Evolutionary conservation across 768 basidiomycete species (phyloP).

Genomic region (Chalciporus chontae): DNA sequence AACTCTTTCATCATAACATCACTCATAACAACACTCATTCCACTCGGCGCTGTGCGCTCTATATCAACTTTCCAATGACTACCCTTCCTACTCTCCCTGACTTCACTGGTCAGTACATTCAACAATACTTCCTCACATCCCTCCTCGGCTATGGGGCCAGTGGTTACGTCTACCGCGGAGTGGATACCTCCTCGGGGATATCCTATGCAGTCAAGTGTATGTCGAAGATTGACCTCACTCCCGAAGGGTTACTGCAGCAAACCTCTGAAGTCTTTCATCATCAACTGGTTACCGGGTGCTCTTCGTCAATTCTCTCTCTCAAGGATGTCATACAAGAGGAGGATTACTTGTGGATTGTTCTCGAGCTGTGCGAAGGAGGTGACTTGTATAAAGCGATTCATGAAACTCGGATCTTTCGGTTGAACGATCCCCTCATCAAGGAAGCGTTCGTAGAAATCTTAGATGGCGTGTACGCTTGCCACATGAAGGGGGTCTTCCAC

Average conservation of each 20-base stretch:
- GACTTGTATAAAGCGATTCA: slow-evolving; percentile 77
- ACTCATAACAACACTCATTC: no score
- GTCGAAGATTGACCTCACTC: slow-evolving; percentile 50
- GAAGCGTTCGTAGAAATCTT: slow-evolving; percentile 73
- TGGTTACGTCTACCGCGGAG: slow-evolving; percentile 72
- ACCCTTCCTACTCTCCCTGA: slow-evolving; percentile 46
- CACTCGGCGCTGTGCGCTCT: no score
- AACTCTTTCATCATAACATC: no score
- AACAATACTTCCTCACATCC: slow-evolving; percentile 58
- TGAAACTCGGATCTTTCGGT: slow-evolving; percentile 46
- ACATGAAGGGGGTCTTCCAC: slow-evolving; percentile 69
- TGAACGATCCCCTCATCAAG: slow-evolving; percentile 61
- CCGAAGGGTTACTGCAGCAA: slow-evolving; percentile 57
- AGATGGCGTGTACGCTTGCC: slow-evolving; percentile 75
- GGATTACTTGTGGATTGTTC: slow-evolving; percentile 61
- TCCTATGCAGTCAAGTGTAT: slow-evolving; percentile 79
- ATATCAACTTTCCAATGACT: no score
- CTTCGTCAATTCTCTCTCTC: slow-evolving; percentile 63
- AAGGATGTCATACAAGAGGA: slow-evolving; percentile 61
- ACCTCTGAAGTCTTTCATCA: slow-evolving; percentile 66
- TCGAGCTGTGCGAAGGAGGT: slow-evolving; percentile 58
- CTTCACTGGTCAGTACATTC: slow-evolving; percentile 49
- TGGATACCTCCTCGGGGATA: slow-evolving; percentile 44
- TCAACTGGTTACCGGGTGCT: slow-evolving; percentile 46
- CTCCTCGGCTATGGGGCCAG: slow-evolving; percentile 73